Percentiles rank a stretch among this genome's conserved stretches.
Conservation (phyloP, 768 basidiomycete species). For the Podaxis sp. region DNA sequence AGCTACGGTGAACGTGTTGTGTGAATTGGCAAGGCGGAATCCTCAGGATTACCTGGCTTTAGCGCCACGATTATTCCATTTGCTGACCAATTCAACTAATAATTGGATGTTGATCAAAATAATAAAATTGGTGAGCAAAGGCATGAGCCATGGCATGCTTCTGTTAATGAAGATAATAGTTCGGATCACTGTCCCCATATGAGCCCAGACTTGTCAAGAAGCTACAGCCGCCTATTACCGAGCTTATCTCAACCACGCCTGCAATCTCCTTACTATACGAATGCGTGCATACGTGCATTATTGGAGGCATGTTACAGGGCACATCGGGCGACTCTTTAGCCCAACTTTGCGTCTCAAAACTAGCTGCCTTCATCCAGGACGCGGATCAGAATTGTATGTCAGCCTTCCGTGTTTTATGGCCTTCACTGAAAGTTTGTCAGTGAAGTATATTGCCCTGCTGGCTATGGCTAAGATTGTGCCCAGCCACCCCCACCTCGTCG, state of each 20-base stretch:
- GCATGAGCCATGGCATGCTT: neutral
- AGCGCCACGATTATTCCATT: slow-evolving; percentile 90
- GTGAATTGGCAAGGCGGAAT: slow-evolving; percentile 81
- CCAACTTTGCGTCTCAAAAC: slow-evolving; percentile 85
- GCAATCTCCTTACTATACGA: slow-evolving; percentile 97
- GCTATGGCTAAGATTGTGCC: slow-evolving; percentile 97
- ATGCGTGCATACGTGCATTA: slow-evolving; percentile 97
- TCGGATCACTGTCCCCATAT: slow-evolving; percentile 86
- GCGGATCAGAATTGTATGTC: slow-evolving; percentile 90
- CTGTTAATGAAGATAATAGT: slow-evolving; percentile 41
- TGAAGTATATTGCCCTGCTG: slow-evolving; percentile 94
- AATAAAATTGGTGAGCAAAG: slow-evolving; percentile 77
- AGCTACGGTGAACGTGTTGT: slow-evolving; percentile 90
- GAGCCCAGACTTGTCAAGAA: slow-evolving; percentile 95
- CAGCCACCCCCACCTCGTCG: slow-evolving; percentile 82
- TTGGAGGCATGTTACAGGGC: slow-evolving; percentile 91
- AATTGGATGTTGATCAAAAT: slow-evolving; percentile 99
- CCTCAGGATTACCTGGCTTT: slow-evolving; percentile 80
- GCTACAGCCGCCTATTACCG: slow-evolving; percentile 88
- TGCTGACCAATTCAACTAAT: slow-evolving; percentile 90
- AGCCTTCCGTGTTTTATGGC: neutral
- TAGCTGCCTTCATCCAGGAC: slow-evolving; percentile 89
- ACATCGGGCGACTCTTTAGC: slow-evolving; percentile 76
- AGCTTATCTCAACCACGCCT: slow-evolving; percentile 91
- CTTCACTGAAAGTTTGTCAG: slow-evolving; percentile 35